Evolutionary conservation across 2,329 filamentous ascomycete species (phyloP).

Genomic region (Paracorniculantispora psalliotae): DNA sequence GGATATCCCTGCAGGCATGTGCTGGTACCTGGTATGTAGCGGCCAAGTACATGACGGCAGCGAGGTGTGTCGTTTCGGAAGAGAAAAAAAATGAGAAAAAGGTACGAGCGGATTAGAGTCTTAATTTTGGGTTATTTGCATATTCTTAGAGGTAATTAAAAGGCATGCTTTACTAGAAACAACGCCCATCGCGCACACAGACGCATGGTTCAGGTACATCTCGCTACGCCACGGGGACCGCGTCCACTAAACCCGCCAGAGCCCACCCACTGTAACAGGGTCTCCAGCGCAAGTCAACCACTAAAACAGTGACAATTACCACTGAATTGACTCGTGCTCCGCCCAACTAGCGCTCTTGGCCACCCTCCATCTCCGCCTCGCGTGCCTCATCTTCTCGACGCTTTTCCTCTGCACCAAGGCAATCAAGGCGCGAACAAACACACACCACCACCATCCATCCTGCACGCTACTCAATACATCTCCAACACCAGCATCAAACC

Average conservation of each 20-base stretch:
- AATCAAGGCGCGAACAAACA: too few species aligned
- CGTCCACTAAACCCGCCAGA: neutral
- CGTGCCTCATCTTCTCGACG: neutral
- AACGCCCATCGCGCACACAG: too few species aligned
- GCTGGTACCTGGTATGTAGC: neutral
- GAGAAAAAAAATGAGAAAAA: neutral
- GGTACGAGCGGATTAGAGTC: too few species aligned
- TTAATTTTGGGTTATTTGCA: too few species aligned
- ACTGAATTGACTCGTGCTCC: too few species aligned
- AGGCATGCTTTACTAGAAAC: too few species aligned
- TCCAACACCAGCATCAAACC: too few species aligned
- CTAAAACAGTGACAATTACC: slow-evolving; percentile 3
- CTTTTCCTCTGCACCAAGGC: neutral
- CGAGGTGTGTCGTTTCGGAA: neutral
- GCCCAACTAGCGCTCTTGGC: neutral
- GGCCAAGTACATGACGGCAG: neutral
- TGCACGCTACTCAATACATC: too few species aligned
- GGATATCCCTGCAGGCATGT: neutral
- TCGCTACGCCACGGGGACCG: neutral
- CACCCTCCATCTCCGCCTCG: neutral
- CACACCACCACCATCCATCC: too few species aligned
- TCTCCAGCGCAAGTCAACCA: neutral
- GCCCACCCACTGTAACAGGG: neutral
- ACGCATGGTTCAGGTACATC: neutral
- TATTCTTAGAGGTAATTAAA: too few species aligned